phyloP scores from a whole-genome alignment of 805 yeast genomes.

The Nakazawaea ishiwadae region DNA sequence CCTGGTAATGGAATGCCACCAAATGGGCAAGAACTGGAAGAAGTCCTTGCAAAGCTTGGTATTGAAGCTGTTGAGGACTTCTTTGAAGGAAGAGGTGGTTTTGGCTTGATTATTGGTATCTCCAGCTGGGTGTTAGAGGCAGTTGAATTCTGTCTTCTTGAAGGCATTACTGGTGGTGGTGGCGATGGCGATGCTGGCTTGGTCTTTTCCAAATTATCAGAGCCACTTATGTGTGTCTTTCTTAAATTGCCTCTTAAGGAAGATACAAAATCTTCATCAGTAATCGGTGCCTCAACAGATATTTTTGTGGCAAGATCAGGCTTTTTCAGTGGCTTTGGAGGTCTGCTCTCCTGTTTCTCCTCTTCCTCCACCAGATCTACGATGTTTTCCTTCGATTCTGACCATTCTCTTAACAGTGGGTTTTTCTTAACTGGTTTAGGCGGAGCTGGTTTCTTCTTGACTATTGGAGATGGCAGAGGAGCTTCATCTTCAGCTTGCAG shows the following conservation, averaged over 20 bases:
- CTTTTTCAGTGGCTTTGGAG: background rate
- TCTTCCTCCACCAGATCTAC: background rate
- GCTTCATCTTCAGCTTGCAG: background rate
- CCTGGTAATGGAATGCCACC: conserved; percentile 7
- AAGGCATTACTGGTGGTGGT: too few species aligned
- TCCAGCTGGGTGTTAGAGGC: background rate
- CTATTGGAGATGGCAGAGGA: background rate
- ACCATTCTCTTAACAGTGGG: conserved; percentile 1
- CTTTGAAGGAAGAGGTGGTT: conserved; percentile 16
- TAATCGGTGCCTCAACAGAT: background rate
- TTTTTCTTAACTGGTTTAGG: conserved; percentile 16
- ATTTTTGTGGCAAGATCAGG: background rate
- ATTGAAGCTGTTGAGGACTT: conserved; percentile 14
- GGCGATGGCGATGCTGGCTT: too few species aligned
- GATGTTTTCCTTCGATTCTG: background rate
- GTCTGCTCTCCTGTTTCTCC: background rate
- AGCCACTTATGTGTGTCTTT: conserved; percentile 14
- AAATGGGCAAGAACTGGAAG: too few species aligned
- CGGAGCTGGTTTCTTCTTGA: conserved; percentile 16
- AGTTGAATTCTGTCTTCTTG: too few species aligned
- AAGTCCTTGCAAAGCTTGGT: background rate
- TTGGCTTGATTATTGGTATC: conserved; percentile 10
- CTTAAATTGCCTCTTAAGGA: conserved; percentile 15
- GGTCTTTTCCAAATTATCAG: conserved; percentile 9
- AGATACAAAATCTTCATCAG: conserved; percentile 12